A percentile compares a stretch with the other conserved stretches of the same genome.
Evolutionary conservation across 768 basidiomycete species (phyloP).

Genomic region (Boletus huronensis): DNA sequence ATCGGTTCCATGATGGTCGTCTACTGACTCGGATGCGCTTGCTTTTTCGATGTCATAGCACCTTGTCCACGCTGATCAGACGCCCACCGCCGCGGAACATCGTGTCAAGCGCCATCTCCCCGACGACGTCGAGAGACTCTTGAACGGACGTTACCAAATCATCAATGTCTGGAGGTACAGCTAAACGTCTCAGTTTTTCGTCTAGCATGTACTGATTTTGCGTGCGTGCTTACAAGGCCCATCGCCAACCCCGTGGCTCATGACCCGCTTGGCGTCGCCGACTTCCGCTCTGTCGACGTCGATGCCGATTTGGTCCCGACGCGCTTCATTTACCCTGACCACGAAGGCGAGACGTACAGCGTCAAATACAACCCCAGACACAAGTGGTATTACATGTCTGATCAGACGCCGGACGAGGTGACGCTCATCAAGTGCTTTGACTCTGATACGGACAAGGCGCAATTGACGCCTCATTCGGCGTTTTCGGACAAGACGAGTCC

Average conservation of each 20-base stretch:
- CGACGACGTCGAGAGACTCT: conserved; percentile 38
- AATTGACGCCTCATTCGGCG: conserved; percentile 29
- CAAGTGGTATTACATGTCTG: conserved; percentile 37
- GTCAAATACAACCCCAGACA: conserved; percentile 35
- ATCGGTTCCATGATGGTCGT: neutral
- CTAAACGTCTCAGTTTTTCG: neutral
- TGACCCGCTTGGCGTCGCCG: conserved; percentile 36
- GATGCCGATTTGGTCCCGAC: conserved; percentile 33
- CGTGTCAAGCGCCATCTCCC: conserved; percentile 37
- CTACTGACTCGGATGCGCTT: neutral
- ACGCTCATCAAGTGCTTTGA: conserved; percentile 43
- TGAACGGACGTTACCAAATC: conserved; percentile 38
- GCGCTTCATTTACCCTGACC: conserved; percentile 32
- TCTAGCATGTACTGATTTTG: neutral
- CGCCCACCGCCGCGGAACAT: conserved; percentile 28
- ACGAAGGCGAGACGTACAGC: conserved; percentile 19
- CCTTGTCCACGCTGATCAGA: conserved; percentile 44
- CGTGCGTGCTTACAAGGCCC: conserved; percentile 12
- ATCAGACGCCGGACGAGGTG: conserved; percentile 12
- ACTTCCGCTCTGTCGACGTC: conserved; percentile 35
- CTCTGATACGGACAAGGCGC: conserved; percentile 35
- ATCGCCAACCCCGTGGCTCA: conserved; percentile 35
- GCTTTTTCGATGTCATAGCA: conserved; percentile 18
- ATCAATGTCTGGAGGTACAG: conserved; percentile 42
- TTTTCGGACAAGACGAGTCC: conserved; percentile 35